Base-by-base conservation (phyloP, 2,329 filamentous ascomycete genomes). In the Bipolaris cookei region DNA sequence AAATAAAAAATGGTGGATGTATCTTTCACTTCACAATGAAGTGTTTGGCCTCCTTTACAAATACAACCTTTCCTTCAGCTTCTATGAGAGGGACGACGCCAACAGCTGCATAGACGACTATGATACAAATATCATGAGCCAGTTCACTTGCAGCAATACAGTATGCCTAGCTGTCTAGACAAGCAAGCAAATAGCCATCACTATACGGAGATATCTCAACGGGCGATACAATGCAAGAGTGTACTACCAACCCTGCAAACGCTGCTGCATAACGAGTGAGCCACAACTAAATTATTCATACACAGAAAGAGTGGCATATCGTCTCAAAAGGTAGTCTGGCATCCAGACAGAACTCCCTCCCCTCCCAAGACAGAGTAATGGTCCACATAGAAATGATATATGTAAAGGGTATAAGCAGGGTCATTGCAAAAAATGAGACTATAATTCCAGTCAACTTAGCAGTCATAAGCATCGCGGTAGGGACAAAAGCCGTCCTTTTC, bases 111-210 rank as follows among this genome's bases (percentile, higher is more conserved):
- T 21, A 32, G 54, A 59, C n/a, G 16, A 56, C 50, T 59, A 59
- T 35, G 32, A 18, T 0, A 68, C 59, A 14, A 4, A 58, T 38
- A 42, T 68, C 32, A 65, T 56, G 59, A 64, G 58, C 8, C 51
- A 38, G 11, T 68, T 68, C 52, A 53, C 7, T 14, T 68, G 64
- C 54, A 32, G 51, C 28, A 64, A 63, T 38, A 44, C 6, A 25
- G 6, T 6, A 25, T 25, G 23, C 23, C 44, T 11, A 10, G 16
- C 11, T 68, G 64, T 52, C 6, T 68, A 63, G 66, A 18, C 6
- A 21, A 68, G 64, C 46, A 51, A 41, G 46, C 59, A 42, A 49
- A 55, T 68, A 5, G n/a, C 61, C 25, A 66, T 64, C 6, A 7
- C 30, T 25, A 68, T 67, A 39, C 56, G 56, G 25, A 53, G 56